A percentile compares a stretch with the other conserved stretches of the same genome.
These are phyloP conservation scores for Emericellopsis cladophorae DNA, from an alignment of 2,329 filamentous ascomycete genomes.

Conservation along the genomic window DNA sequence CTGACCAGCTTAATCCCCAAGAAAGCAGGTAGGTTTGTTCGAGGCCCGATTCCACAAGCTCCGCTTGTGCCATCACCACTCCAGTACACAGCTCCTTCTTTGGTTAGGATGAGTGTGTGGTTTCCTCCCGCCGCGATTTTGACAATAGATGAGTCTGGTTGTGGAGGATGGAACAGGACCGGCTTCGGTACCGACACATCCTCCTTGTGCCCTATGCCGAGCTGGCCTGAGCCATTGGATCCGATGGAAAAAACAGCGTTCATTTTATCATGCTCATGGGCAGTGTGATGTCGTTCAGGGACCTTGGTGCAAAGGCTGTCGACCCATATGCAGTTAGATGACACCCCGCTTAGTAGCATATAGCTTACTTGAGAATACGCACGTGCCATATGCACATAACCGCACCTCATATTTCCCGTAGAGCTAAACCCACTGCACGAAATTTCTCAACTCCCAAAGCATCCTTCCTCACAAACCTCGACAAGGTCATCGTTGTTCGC, in stretches of 20 bases:
- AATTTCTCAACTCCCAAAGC: too few species aligned
- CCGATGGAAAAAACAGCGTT: slow-evolving; percentile 54
- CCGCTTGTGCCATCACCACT: slow-evolving; percentile 47
- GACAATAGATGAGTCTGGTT: slow-evolving; percentile 19
- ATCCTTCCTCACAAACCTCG: neutral
- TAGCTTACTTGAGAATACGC: too few species aligned
- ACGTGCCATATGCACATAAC: too few species aligned
- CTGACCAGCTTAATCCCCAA: slow-evolving; percentile 21
- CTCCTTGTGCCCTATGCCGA: slow-evolving; percentile 58
- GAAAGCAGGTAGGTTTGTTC: slow-evolving; percentile 21
- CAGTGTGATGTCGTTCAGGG: too few species aligned
- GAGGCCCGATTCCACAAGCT: slow-evolving; percentile 35
- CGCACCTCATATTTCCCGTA: too few species aligned
- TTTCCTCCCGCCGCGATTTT: slow-evolving; percentile 60
- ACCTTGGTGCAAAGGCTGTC: too few species aligned
- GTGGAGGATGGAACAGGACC: slow-evolving; percentile 39
- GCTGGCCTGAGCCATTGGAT: slow-evolving; percentile 66
- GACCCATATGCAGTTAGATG: too few species aligned
- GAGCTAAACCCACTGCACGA: too few species aligned
- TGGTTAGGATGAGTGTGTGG: slow-evolving; percentile 65
- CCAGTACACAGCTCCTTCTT: slow-evolving; percentile 46
- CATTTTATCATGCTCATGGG: slow-evolving; percentile 14
- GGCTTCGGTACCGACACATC: slow-evolving; percentile 56
- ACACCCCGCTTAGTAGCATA: too few species aligned
- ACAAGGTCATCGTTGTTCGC: neutral